A percentile compares a stretch with the other conserved stretches of the same genome.
These are phyloP conservation scores for Aphanomyces invadans DNA, from an alignment of 352 stramenopile genomes.

Conservation along the genomic window DNA sequence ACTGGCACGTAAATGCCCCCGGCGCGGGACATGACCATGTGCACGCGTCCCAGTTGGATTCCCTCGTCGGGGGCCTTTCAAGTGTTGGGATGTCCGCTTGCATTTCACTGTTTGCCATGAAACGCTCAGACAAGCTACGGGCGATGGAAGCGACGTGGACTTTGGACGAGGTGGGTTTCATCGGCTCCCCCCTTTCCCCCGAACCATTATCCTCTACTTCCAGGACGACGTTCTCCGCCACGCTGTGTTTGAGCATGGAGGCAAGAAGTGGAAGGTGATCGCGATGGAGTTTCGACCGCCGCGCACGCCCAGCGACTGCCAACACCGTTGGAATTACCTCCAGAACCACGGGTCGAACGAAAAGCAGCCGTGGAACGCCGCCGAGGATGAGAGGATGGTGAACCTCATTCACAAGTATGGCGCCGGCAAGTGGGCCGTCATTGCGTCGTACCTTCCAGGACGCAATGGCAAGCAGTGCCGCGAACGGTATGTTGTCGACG, in stretches of 20 bases:
- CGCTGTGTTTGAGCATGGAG: constrained; percentile 58
- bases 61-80: background rate
- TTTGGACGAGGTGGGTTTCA: background rate
- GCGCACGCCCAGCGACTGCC: constrained; percentile 26
- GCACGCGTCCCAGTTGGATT: background rate
- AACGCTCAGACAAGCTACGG: background rate
- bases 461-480: constrained; percentile 68
- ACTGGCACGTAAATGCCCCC: background rate
- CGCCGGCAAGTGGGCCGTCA: constrained; percentile 42
- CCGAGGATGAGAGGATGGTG: constrained; percentile 42
- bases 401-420: constrained; percentile 38
- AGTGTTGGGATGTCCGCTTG: background rate
- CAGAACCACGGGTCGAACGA: constrained; percentile 29
- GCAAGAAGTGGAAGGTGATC: constrained; percentile 76
- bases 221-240: constrained; percentile 66
- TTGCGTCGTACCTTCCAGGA: constrained; percentile 47
- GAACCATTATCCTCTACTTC: background rate
- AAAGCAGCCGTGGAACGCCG: constrained; percentile 34
- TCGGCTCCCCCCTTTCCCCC: background rate
- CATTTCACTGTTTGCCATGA: background rate
- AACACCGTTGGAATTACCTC: constrained; percentile 36
- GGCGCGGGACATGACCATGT: background rate
- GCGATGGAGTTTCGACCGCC: constrained; percentile 39
- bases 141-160: background rate
- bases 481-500: constrained; percentile 38